A percentile compares a stretch with the other conserved stretches of the same genome.
phyloP scores from a whole-genome alignment of 768 basidiomycete species.

The Suillus ampliporus region DNA sequence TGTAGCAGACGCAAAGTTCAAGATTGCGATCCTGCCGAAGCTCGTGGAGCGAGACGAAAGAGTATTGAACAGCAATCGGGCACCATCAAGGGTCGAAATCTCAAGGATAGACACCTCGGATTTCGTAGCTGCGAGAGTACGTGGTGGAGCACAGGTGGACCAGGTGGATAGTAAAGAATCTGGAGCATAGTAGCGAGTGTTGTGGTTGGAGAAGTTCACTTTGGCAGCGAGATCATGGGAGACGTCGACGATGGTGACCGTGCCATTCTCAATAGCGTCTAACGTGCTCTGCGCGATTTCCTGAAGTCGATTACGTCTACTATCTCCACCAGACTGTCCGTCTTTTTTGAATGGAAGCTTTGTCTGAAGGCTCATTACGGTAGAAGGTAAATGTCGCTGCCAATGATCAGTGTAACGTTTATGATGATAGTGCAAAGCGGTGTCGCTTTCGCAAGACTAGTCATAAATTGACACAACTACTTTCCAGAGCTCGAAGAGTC shows the following conservation, averaged over 20 bases:
- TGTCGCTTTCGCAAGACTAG: too few relatives aligned
- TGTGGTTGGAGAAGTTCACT: slow-evolving; percentile 40
- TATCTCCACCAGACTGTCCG: slow-evolving; percentile 6
- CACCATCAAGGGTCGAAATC: slow-evolving; percentile 68
- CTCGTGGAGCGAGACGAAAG: slow-evolving; percentile 18
- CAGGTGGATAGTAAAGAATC: slow-evolving; percentile 55
- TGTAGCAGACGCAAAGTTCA: slow-evolving; percentile 80
- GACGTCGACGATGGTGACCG: slow-evolving; percentile 36
- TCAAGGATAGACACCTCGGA: slow-evolving; percentile 56
- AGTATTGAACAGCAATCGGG: slow-evolving; percentile 44
- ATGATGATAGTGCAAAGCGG: too few relatives aligned
- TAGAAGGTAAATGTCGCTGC: not conserved
- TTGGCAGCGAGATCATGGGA: slow-evolving; percentile 42
- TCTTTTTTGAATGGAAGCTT: slow-evolving; percentile 12
- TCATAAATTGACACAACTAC: too few relatives aligned
- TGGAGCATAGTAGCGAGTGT: slow-evolving; percentile 60
- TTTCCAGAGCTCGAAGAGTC: too few relatives aligned
- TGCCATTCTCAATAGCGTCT: slow-evolving; percentile 52
- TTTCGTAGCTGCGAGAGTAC: not conserved
- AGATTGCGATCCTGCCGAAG: slow-evolving; percentile 55
- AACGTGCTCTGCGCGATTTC: slow-evolving; percentile 59
- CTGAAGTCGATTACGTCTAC: slow-evolving; percentile 27
- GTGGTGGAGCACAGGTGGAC: slow-evolving; percentile 31
- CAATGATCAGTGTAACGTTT: not conserved
- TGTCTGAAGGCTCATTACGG: slow-evolving; percentile 10